phyloP scores from a whole-genome alignment of 2,329 filamentous ascomycete species.

The Thelonectria olida region DNA sequence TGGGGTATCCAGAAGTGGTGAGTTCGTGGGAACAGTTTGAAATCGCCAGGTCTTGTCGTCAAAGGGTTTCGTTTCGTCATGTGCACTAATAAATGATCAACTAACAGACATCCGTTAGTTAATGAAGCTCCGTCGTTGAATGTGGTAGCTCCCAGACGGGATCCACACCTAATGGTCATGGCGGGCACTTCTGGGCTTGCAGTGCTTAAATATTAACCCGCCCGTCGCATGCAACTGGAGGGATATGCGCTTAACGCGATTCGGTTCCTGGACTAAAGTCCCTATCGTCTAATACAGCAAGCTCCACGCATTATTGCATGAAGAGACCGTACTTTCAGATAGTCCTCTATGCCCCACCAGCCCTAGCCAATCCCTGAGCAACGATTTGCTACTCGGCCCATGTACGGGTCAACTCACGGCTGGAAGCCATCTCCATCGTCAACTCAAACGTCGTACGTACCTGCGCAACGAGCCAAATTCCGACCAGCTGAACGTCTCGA shows the following conservation, averaged over 20 bases:
- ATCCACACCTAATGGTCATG: background rate
- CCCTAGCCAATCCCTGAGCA: slow-evolving; percentile 28
- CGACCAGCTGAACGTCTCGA: slow-evolving; percentile 37
- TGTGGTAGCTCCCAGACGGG: background rate
- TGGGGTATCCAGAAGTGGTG: background rate
- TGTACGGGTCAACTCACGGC: slow-evolving; percentile 38
- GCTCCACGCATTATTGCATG: background rate
- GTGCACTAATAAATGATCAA: background rate
- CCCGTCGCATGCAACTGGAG: background rate
- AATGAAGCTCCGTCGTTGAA: slow-evolving; percentile 5
- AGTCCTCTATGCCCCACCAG: slow-evolving; percentile 14
- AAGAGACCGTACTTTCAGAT: slow-evolving; percentile 20
- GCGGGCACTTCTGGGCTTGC: background rate
- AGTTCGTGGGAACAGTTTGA: background rate
- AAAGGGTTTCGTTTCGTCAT: slow-evolving; percentile 2
- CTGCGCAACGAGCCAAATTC: slow-evolving; percentile 35
- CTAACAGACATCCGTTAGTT: slow-evolving; percentile 2
- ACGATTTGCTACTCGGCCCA: slow-evolving; percentile 41
- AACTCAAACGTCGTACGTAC: slow-evolving; percentile 35
- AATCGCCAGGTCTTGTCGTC: background rate
- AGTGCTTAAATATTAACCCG: background rate
- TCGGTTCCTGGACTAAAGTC: background rate
- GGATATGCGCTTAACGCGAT: slow-evolving; percentile 14
- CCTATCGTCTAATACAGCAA: slow-evolving; percentile 7
- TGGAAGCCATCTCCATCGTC: slow-evolving; percentile 32